Conservation (phyloP, 2,329 filamentous ascomycete species). For the Colletotrichum phormii region DNA sequence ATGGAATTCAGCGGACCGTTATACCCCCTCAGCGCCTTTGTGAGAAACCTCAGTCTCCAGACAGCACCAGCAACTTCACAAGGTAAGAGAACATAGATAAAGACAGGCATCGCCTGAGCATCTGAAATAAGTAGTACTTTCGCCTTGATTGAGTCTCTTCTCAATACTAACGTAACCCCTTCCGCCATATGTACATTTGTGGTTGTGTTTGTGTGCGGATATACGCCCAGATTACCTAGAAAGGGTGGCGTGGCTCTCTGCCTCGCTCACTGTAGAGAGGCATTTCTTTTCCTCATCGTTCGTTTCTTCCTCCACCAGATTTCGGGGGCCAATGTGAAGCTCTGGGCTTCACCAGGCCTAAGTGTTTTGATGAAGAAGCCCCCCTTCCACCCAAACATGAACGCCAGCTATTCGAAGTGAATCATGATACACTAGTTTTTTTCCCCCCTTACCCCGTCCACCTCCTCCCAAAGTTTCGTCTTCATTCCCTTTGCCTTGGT, state of each 20-base stretch:
- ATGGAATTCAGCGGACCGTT: slow-evolving; percentile 80
- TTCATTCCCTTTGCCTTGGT: slow-evolving; percentile 22
- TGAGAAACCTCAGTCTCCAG: slow-evolving; percentile 51
- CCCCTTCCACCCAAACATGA: slow-evolving; percentile 17
- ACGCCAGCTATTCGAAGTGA: slow-evolving; percentile 28
- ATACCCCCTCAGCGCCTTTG: slow-evolving; percentile 71
- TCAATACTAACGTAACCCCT: slow-evolving; percentile 1
- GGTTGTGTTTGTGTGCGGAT: slow-evolving; percentile 2
- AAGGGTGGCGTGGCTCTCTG: slow-evolving; percentile 1
- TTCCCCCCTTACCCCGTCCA: slow-evolving; percentile 2
- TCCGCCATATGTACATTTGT: slow-evolving; percentile 33
- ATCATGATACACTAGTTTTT: slow-evolving; percentile 31
- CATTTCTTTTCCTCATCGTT: not conserved
- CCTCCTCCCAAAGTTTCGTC: slow-evolving; percentile 20
- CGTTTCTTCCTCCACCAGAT: not conserved
- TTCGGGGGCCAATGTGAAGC: not conserved
- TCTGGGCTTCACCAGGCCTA: not conserved
- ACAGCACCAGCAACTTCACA: not conserved
- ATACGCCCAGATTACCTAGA: slow-evolving; percentile 33
- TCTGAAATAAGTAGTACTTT: not conserved
- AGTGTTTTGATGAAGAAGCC: not conserved
- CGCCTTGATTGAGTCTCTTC: slow-evolving; percentile 26
- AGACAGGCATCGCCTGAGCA: not conserved
- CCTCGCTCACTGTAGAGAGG: not conserved
- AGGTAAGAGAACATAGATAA: not conserved